These are phyloP conservation scores for Solanum appendiculatum DNA, from an alignment of 257 asterid genomes.

Conservation along the genomic window DNA sequence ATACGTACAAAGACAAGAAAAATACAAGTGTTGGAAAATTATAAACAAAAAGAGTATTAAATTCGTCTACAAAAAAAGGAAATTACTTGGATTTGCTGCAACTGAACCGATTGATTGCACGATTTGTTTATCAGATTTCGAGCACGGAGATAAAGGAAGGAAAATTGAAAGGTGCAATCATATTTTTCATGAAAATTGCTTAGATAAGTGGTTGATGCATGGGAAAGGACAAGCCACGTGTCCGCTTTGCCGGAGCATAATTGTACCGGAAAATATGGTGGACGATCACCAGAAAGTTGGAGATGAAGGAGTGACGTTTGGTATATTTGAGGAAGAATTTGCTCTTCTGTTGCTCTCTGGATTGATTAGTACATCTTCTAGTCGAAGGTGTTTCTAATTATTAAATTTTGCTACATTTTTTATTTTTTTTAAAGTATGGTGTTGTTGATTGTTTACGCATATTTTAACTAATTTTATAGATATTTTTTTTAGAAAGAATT, in stretches of 20 bases:
- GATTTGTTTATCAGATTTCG: background rate
- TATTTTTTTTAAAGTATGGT: background rate
- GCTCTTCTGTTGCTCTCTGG: constrained; percentile 11
- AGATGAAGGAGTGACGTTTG: background rate
- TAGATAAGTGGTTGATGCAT: background rate
- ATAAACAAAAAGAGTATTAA: constrained; percentile 27
- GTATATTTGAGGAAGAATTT: background rate
- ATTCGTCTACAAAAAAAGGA: constrained; percentile 12
- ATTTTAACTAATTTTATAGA: background rate
- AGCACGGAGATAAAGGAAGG: background rate
- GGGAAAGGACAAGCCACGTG: background rate
- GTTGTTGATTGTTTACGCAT: too few relatives aligned
- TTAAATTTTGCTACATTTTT: background rate
- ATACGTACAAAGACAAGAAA: constrained; percentile 3
- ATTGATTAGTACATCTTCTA: background rate
- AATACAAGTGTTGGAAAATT: constrained; percentile 10
- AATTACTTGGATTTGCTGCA: background rate
- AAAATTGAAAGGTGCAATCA: background rate
- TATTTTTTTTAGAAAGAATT: background rate
- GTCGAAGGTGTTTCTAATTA: background rate
- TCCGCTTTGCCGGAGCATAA: background rate
- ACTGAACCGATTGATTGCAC: background rate
- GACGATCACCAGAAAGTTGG: background rate
- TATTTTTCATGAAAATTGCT: background rate
- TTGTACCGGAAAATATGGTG: background rate